Evolutionary conservation across 2,329 filamentous ascomycete species (phyloP), one percentile per base, ranked within the genome.

Genomic region (Colletotrichum destructivum): DNA sequence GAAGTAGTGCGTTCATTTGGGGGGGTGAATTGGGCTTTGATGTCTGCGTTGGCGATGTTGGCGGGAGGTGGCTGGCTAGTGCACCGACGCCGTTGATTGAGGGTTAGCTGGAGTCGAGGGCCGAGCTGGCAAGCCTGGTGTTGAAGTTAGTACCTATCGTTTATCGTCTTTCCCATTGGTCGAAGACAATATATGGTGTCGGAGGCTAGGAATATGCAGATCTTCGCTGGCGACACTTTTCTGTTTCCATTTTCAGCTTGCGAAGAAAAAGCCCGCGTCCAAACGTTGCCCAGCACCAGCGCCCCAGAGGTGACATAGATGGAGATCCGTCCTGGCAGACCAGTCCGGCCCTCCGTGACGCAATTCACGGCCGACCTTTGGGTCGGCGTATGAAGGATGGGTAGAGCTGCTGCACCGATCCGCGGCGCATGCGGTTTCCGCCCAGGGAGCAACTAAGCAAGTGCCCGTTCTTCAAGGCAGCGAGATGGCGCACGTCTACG

Each of bases 1-100:
- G 85, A 87, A 86, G 73, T 86, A 75, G 60, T 12, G 23, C 11
- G 40, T 38, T 49, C 26, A 1, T 1, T 31, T 31, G 16, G 18
- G 26, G 31, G 35, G 55, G n/a, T 13, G 38, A 1, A 35, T 23
- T 46, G 12, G 44, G 7, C 23, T 42, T 18, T 11, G 1, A 35
- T 31, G 42, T 56, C 16, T 38, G 38, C 52, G 55, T 62, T 55
- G 57, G 35, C 35, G 21, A 42, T 31, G 51, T 3, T 21, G 52
- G 21, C 51, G 52, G 56, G 31, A 35, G 31, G 31, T 35, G 31
- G 31, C 31, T 57, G 64, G 63, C 69, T 68, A 52, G 18, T 59
- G 42, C 55, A 46, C 44, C 51, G 49, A 42, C 68, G 63, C 67
- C 68, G 56, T 31, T n/a, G 68, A 62, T n/a, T 31, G 26, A 31